Percentiles rank a stretch among this genome's conserved stretches.
These are phyloP conservation scores for Backusella tuberculispora DNA, from an alignment of 192 early-diverging fungal species.

Conservation along the genomic window DNA sequence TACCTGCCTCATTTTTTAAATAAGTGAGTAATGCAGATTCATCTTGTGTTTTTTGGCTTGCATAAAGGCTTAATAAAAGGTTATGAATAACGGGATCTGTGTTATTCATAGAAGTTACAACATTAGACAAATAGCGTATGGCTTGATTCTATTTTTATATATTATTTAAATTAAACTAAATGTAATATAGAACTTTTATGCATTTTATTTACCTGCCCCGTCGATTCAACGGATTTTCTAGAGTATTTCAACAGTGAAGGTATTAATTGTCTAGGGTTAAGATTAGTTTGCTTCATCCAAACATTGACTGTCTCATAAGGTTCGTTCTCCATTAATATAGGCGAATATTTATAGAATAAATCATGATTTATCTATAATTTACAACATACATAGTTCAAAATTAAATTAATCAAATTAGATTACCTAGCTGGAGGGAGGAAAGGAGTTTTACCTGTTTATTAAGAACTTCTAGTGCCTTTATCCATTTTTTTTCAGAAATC, in stretches of 20 bases:
- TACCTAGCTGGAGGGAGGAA: neutral
- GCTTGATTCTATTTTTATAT: slow-evolving; percentile 73
- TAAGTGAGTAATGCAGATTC: slow-evolving; percentile 78
- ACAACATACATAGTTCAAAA: neutral
- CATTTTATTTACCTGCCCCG: slow-evolving; percentile 35
- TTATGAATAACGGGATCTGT: slow-evolving; percentile 93
- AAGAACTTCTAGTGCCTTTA: slow-evolving; percentile 76
- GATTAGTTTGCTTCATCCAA: slow-evolving; percentile 83
- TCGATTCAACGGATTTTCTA: slow-evolving; percentile 34
- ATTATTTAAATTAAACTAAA: neutral
- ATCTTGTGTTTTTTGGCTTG: slow-evolving; percentile 65
- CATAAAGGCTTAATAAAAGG: slow-evolving; percentile 82
- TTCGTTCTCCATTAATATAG: slow-evolving; percentile 80
- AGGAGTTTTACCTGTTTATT: slow-evolving; percentile 64
- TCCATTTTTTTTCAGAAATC: slow-evolving; percentile 77
- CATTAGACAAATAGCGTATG: slow-evolving; percentile 85
- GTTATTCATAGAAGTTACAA: slow-evolving; percentile 75
- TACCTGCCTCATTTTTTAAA: slow-evolving; percentile 59
- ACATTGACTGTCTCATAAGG: slow-evolving; percentile 85
- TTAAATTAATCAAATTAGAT: neutral
- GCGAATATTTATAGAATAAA: slow-evolving; percentile 88
- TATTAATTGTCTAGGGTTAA: slow-evolving; percentile 85
- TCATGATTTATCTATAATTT: slow-evolving; percentile 65
- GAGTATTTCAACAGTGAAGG: slow-evolving; percentile 87
- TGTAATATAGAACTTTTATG: neutral